Base-by-base conservation (phyloP, 495 filamentous ascomycete species). In the Aspergillus indologenus region DNA sequence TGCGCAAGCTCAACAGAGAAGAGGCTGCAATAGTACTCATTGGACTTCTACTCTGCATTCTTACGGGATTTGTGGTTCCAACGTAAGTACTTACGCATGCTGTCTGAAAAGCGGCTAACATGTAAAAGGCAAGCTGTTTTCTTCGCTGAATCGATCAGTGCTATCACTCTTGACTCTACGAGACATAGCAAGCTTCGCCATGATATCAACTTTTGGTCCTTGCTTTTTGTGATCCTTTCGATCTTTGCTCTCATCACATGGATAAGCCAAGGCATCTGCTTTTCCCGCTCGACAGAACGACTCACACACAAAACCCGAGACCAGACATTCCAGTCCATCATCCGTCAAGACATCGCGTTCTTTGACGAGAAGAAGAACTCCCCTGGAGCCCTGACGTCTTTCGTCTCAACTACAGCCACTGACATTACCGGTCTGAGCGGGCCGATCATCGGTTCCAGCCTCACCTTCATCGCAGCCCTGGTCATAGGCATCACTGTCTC, bases 191-290 rank as follows among this genome's bases (percentile, higher is more conserved):
- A 78, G 56, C 70, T 95, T 21, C 80, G 86, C 42, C 76, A 80
- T 3, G 84, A 89, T 24, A 83, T 84, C 46, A 85, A 94, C 63
- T 97, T 97, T 73, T 98, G 93, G 93, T 85, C 82, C 21, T 72
- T 86, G 52, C 96, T 98, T 90, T 98, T 94, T 68, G 80, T 97
- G 21, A 91, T 97, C 84, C 82, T 96, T 5, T 93, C 87, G 4
- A 63, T 95, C 45, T 79, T 87, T 18, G 83, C 88, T 61, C 83
- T 96, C 59, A 62, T 92, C 45, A 79, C 87, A 1, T 89, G 88
- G 65, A 73, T 79, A 26, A 59, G 64, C 23, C 89, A 95, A 65
- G 92, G 91, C 26, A 59, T 88, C 18, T 75, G 83, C 5, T 94
- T 97, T 55, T 91, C 89, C 6, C 89, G 85, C 67, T 91, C 88